A percentile compares a stretch with the other conserved stretches of the same genome.
Conservation (phyloP, 352 stramenopile genomes). For the Phytophthora fragariae region DNA sequence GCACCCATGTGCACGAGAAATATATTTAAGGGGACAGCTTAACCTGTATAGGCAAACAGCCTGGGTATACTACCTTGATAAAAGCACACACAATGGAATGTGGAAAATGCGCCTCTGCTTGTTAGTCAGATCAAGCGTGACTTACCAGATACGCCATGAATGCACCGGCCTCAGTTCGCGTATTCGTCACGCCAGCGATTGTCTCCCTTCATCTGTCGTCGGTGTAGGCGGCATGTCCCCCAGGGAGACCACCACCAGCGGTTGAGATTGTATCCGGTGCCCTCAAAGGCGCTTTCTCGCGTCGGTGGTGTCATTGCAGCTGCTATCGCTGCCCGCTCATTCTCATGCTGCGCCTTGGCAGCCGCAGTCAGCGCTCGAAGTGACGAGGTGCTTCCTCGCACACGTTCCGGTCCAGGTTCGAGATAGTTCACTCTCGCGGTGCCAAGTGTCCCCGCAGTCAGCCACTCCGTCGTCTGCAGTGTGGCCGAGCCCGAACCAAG, state of each 20-base stretch:
- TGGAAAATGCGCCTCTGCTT: not conserved
- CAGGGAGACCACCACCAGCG: conserved; percentile 27
- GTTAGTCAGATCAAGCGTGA: too few relatives aligned
- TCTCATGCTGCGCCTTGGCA: conserved; percentile 11
- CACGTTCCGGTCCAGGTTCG: conserved; percentile 11
- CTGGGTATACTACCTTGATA: not conserved
- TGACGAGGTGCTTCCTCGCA: conserved; percentile 18
- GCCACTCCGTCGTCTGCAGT: conserved; percentile 15
- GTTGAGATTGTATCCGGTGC: not conserved
- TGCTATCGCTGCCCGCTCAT: conserved; percentile 12
- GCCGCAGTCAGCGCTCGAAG: conserved; percentile 23
- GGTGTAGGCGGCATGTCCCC: not conserved
- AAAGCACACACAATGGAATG: not conserved
- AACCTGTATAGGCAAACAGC: not conserved
- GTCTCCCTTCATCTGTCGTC: not conserved
- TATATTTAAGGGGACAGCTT: conserved; percentile 25
- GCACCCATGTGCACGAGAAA: not conserved
- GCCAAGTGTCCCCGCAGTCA: conserved; percentile 23
- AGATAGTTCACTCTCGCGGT: conserved; percentile 29
- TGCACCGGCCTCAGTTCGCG: not conserved
- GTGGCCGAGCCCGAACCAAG: conserved; percentile 23
- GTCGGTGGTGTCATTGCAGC: conserved; percentile 10
- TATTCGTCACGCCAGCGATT: conserved; percentile 23
- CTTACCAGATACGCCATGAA: too few relatives aligned
- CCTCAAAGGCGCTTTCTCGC: conserved; percentile 30